Base-by-base conservation (phyloP, 305 asterid genomes). In the Rubia tinctorum region DNA sequence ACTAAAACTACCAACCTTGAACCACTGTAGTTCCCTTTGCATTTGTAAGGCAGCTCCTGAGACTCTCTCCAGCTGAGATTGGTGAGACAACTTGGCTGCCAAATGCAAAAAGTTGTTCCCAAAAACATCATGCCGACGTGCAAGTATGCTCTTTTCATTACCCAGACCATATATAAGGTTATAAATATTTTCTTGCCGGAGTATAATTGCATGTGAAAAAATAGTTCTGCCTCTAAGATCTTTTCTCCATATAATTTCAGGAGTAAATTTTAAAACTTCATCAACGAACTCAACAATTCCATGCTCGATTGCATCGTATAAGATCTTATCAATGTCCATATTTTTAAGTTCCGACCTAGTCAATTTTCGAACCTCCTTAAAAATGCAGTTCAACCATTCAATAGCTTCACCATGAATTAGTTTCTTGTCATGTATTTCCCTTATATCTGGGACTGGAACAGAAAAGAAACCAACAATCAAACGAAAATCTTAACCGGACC, bases 11-110 rank as follows among this genome's bases (percentile, higher is more conserved):
- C 25, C 39, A 18, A 47, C 87, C 86, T 81, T 80, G 45, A 78
- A 83, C 89, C 89, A 83, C 17, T 79, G 82, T 5, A 81, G 80
- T 71, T 85, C 87, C 72, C 83, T 76, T 64, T 83, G 89, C 87
- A 83, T 81, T 67, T 83, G 90, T 11, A 86, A 80, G 7, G 87
- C 90, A 55, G 87, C 86, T 34, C 90, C 86, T 7, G 86, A 86
- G 12, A 81, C 86, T 14, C 71, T 43, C 30, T 78, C 81, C 34
- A 78, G 73, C 15, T 65, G 72, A 27, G 64, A 15, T 5, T 47
- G 65, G 7, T 74, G 70, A 55, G 80, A 68, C 49, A 76, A 20
- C 13, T 69, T 80, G 60, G 78, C 83, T 4, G 76, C 80, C 71
- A 80, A 76, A 69, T 80, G 83, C 14, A 80, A 61, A 30, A 64